phyloP scores from a whole-genome alignment of 2,329 filamentous ascomycete species.

The Phyllosticta citrichinensis region DNA sequence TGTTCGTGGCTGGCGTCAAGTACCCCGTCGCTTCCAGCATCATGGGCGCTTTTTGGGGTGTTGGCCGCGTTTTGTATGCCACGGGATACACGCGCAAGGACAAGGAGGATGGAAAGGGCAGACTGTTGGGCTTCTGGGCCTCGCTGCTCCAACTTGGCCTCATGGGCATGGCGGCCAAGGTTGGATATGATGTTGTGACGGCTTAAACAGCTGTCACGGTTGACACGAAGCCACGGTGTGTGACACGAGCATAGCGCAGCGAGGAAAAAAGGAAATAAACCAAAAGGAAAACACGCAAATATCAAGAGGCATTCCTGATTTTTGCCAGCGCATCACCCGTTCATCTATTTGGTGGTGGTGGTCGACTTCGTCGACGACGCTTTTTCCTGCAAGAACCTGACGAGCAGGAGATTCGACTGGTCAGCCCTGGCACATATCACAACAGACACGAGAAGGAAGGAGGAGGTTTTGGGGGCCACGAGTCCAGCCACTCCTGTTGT shows the following conservation, averaged over 20 bases:
- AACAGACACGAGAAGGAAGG: background rate
- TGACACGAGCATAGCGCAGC: background rate
- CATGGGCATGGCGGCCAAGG: slow-evolving; percentile 6
- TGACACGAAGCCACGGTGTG: background rate
- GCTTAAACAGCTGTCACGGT: background rate
- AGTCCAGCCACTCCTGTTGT: background rate
- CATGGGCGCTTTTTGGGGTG: slow-evolving; percentile 41
- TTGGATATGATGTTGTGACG: background rate
- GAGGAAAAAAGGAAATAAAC: background rate
- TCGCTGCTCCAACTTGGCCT: background rate
- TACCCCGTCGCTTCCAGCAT: slow-evolving; percentile 40
- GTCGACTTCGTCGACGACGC: background rate
- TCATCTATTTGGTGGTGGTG: background rate
- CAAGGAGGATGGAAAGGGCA: slow-evolving; percentile 33
- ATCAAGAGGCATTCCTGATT: background rate
- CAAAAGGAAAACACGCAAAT: background rate
- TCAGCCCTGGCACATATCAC: background rate
- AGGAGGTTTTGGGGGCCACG: background rate
- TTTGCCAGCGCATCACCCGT: background rate
- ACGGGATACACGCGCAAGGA: slow-evolving; percentile 34
- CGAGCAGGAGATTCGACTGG: background rate
- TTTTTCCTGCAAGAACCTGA: background rate
- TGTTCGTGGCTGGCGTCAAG: slow-evolving; percentile 45
- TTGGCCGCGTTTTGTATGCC: slow-evolving; percentile 40
- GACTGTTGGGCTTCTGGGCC: slow-evolving; percentile 15